Base-by-base conservation (phyloP, 2,329 filamentous ascomycete genomes). In the Aspergillus piperis region DNA sequence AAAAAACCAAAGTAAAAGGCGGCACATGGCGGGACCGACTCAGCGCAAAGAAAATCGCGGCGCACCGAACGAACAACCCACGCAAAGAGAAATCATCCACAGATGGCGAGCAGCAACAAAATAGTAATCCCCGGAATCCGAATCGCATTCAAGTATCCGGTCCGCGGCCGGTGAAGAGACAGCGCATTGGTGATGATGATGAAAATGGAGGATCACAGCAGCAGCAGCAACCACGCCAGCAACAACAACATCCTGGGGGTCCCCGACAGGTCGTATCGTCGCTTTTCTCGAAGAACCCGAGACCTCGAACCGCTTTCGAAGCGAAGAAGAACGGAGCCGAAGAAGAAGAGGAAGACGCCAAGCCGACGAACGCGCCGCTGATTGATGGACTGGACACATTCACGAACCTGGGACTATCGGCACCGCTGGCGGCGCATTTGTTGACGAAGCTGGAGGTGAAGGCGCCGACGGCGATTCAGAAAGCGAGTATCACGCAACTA, bases 391-490 rank as follows among this genome's bases (percentile, higher is more conserved):
- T 92, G 30, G 90, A 90, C 62, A 96, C 89, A 19, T 99, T 99
- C 71, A 91, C 88, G 27, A 89, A 89, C 0, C 83, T 99, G 30
- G 94, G 94, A 6, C 81, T 99, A 60, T 95, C 92, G 3, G 83
- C 89, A 2, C 86, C 87, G 8, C 81, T 99, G 23, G 92, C 95
- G 10, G 84, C 89, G 54, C 93, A 97, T 75, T 81, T 99, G 25
- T 83, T 91, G 5, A 87, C 87, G 48, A 98, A 96, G 77, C 87
- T 99, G 76, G 85, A 89, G 59, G 84, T 99, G 73, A 95, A 93
- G 73, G 90, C 91, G 0, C 95, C 95, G 5, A 99, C 95, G 0
- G 92, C 91, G 0, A 97, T 99, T 72, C 95, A 99, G 78, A 93
- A 93, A 69, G 91, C 91, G 63, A 90, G 94, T 0, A 88, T 99